phyloP scores from a whole-genome alignment of 2,329 filamentous ascomycete species.

The Arthrobotrys megalospora region DNA sequence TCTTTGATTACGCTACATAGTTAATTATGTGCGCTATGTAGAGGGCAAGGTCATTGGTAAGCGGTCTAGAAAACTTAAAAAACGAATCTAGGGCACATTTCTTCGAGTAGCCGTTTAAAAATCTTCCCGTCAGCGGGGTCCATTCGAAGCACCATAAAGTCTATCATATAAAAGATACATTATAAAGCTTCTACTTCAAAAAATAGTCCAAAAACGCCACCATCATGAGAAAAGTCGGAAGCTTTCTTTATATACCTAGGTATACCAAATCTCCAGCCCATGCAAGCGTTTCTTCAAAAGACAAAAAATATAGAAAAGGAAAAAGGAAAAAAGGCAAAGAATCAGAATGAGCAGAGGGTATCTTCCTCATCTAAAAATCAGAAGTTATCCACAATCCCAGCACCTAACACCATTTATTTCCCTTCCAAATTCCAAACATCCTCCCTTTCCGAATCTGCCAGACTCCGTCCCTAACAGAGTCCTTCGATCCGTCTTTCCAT shows the following conservation, averaged over 20 bases:
- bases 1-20: neutral
- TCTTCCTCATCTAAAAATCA: constrained; percentile 50
- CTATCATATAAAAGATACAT: constrained; percentile 25
- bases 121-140: neutral
- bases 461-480: constrained; percentile 71
- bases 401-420: constrained; percentile 40
- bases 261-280: constrained; percentile 44
- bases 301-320: constrained; percentile 35
- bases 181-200: constrained; percentile 35
- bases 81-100: no score
- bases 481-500: constrained; percentile 82
- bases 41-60: no score
- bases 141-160: constrained; percentile 14
- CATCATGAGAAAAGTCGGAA: constrained; percentile 22
- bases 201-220: constrained; percentile 48
- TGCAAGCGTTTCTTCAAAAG: constrained; percentile 44
- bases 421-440: constrained; percentile 53
- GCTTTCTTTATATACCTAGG: constrained; percentile 43
- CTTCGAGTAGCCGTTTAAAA: no score
- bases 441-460: constrained; percentile 62
- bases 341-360: constrained; percentile 52
- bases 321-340: constrained; percentile 50
- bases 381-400: constrained; percentile 31
- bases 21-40: neutral
- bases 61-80: no score